A percentile compares a stretch with the other conserved stretches of the same genome.
Conservation (phyloP, 2,329 filamentous ascomycete genomes). For the Arthrinium puccinioides region DNA sequence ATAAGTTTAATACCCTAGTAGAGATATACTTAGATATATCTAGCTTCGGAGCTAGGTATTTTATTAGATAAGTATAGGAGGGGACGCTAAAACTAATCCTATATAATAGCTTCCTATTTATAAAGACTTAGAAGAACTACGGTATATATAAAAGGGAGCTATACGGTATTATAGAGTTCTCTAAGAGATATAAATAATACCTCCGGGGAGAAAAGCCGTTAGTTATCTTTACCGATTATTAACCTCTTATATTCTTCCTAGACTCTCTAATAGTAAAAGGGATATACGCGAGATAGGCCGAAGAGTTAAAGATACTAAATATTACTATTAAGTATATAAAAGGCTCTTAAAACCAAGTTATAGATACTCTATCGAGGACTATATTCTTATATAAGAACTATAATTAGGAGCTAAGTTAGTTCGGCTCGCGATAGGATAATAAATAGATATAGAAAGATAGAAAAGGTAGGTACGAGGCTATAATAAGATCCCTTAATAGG, state of each 20-base stretch:
- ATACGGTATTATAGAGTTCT: neutral
- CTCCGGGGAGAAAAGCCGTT: neutral
- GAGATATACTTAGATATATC: neutral
- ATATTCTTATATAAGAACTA: neutral
- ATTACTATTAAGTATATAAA: neutral
- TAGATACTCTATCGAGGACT: neutral
- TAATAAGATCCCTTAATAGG: neutral
- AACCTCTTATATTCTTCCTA: conserved; percentile 1
- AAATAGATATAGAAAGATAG: neutral
- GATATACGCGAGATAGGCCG: neutral
- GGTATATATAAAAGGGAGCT: neutral
- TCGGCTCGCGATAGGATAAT: neutral
- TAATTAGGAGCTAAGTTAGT: neutral
- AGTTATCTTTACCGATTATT: neutral
- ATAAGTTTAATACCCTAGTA: neutral
- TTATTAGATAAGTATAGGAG: neutral
- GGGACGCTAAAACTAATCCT: neutral
- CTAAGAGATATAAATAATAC: neutral
- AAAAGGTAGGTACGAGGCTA: neutral
- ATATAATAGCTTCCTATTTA: conserved; percentile 1
- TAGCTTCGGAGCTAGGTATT: neutral
- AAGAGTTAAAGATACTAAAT: neutral
- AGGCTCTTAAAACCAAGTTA: neutral
- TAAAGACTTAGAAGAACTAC: conserved; percentile 1
- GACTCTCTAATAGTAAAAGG: neutral